Evolutionary conservation across 2,329 filamentous ascomycete genomes (phyloP).

Genomic region (Beauveria pseudobassiana): DNA sequence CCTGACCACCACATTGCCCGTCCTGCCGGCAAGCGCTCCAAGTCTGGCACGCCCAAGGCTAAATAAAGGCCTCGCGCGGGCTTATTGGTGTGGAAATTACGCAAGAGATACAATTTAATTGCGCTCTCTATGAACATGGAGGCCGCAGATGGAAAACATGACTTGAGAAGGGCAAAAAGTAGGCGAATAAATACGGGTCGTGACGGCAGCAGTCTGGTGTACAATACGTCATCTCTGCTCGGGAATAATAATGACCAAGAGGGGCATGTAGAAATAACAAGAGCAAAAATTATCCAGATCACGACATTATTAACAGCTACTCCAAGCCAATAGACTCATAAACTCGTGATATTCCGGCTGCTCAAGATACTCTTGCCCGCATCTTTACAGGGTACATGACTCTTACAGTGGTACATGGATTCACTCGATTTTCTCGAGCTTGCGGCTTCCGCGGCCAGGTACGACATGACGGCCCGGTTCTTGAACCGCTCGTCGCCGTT

Average conservation of each 20-base stretch:
- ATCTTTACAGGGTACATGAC: neutral
- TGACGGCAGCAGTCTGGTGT: neutral
- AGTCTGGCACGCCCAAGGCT: constrained; percentile 42
- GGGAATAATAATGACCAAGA: neutral
- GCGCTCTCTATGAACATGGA: neutral
- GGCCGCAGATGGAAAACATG: neutral
- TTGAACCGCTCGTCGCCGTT: constrained; percentile 17
- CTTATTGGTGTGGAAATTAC: neutral
- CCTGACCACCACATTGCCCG: constrained; percentile 82
- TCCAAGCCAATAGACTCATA: neutral
- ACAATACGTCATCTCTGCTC: neutral
- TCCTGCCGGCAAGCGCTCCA: constrained; percentile 58
- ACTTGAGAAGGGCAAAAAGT: too few species aligned
- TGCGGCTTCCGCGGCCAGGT: constrained; percentile 39
- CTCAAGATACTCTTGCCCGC: neutral
- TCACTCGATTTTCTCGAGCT: constrained; percentile 23
- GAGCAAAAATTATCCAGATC: neutral
- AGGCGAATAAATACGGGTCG: neutral
- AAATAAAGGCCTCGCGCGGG: constrained; percentile 18
- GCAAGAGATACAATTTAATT: neutral
- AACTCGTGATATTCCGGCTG: too few species aligned
- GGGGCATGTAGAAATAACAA: neutral
- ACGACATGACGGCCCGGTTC: constrained; percentile 19
- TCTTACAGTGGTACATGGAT: neutral
- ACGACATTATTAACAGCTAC: neutral